Evolutionary conservation across 2,329 filamentous ascomycete species (phyloP).

Genomic region (Pestalotiopsis sp.): DNA sequence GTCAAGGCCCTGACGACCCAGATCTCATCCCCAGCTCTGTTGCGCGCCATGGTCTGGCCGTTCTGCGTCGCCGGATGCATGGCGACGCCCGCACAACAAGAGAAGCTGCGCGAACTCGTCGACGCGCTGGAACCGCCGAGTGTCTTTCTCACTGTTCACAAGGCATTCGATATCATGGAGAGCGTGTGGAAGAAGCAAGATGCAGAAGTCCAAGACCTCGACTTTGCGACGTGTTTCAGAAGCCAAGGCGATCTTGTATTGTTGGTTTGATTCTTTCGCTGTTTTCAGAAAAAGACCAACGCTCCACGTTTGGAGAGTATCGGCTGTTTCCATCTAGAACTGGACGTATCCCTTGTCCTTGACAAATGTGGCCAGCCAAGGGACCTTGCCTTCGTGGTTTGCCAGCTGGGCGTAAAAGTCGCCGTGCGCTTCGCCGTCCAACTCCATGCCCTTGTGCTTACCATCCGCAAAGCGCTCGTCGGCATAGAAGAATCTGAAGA

Average conservation of each 20-base stretch:
- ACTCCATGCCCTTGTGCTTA: constrained; percentile 20
- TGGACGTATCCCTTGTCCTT: constrained; percentile 35
- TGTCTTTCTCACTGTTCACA: constrained; percentile 48
- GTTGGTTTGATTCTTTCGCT: constrained; percentile 22
- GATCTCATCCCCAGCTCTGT: constrained; percentile 30
- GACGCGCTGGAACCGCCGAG: constrained; percentile 36
- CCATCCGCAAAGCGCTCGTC: constrained; percentile 37
- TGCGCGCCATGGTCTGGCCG: constrained; percentile 38
- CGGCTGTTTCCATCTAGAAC: constrained; percentile 17
- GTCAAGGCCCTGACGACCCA: constrained; percentile 35
- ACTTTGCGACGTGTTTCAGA: constrained; percentile 33
- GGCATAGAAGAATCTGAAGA: constrained; percentile 38
- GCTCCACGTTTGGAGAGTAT: neutral
- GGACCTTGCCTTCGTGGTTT: constrained; percentile 26
- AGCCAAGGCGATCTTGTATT: constrained; percentile 31
- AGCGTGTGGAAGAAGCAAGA: constrained; percentile 31
- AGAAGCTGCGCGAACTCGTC: constrained; percentile 44
- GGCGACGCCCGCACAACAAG: constrained; percentile 41
- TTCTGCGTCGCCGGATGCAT: constrained; percentile 39
- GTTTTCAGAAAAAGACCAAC: neutral
- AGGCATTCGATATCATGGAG: constrained; percentile 38
- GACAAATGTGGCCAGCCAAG: constrained; percentile 39
- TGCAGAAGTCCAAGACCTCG: constrained; percentile 20
- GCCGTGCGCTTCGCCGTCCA: constrained; percentile 36
- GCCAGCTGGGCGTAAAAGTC: constrained; percentile 36